These are phyloP conservation scores for Carpinus viminea DNA, from an alignment of 306 rosid species.

Conservation along the genomic window DNA sequence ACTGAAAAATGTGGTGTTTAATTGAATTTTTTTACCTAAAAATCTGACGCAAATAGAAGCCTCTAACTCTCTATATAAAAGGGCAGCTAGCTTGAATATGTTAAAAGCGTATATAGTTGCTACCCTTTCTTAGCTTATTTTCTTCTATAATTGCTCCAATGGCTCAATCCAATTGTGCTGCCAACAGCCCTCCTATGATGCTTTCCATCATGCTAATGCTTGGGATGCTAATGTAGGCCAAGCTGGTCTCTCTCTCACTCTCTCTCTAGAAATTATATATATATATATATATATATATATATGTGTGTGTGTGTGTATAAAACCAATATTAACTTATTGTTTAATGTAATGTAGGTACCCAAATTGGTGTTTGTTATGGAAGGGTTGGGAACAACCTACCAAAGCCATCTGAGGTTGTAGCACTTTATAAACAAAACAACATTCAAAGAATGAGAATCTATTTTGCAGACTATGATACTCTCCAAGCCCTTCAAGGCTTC, in stretches of 20 bases:
- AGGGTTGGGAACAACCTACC: conserved; percentile 40
- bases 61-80: not conserved
- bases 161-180: conserved; percentile 23
- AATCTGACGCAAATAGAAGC: not conserved
- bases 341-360: conserved; percentile 34
- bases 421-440: conserved; percentile 32
- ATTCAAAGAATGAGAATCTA: conserved; percentile 45
- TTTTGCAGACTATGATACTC: conserved; percentile 32
- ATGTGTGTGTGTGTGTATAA: too few relatives aligned
- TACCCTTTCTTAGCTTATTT: not conserved
- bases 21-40: not conserved
- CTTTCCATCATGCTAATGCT: conserved; percentile 23
- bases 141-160: not conserved
- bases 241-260: conserved; percentile 27
- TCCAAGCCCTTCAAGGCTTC: conserved; percentile 52
- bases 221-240: conserved; percentile 18
- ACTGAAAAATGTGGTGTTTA: not conserved
- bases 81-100: not conserved
- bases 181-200: not conserved
- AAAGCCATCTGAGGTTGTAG: conserved; percentile 37
- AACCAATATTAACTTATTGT: not conserved
- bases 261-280: too few relatives aligned
- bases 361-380: conserved; percentile 62
- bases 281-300: not conserved
- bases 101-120: not conserved